Conservation (phyloP, 1,139 yeast species). For the Keqinozyma sinolaborantium region DNA sequence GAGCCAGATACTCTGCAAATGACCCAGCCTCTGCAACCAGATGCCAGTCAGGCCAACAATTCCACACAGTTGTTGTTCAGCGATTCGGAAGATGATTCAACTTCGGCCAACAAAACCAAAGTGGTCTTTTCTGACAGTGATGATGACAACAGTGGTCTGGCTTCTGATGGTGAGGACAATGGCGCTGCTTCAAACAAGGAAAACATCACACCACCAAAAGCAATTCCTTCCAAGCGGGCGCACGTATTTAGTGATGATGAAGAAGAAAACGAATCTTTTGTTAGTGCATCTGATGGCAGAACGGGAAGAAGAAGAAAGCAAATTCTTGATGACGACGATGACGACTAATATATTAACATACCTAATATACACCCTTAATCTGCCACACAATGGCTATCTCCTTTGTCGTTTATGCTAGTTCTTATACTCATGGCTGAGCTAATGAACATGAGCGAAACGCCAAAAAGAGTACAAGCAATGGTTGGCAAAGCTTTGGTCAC, state of each 20-base stretch:
- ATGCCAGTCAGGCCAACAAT: background rate
- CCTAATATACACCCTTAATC: slow-evolving; percentile 16
- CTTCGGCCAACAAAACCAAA: no score
- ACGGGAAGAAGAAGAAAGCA: slow-evolving; percentile 12
- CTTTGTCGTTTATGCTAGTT: slow-evolving; percentile 35
- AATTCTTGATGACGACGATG: slow-evolving; percentile 21
- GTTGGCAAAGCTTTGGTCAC: slow-evolving; percentile 45
- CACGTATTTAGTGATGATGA: slow-evolving; percentile 23
- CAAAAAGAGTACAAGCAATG: slow-evolving; percentile 64
- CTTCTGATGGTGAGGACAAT: slow-evolving; percentile 1
- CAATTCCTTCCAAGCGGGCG: slow-evolving; percentile 12
- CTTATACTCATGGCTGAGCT: slow-evolving; percentile 73
- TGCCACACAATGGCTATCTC: slow-evolving; percentile 34
- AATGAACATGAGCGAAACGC: slow-evolving; percentile 70
- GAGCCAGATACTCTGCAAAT: slow-evolving; percentile 1
- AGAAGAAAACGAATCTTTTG: slow-evolving; percentile 12
- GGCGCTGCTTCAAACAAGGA: slow-evolving; percentile 9
- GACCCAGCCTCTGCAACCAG: background rate
- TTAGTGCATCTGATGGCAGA: slow-evolving; percentile 9
- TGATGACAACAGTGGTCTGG: no score
- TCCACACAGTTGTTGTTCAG: slow-evolving; percentile 1
- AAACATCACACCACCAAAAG: slow-evolving; percentile 6
- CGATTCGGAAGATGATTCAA: slow-evolving; percentile 4
- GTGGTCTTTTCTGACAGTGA: slow-evolving; percentile 2
- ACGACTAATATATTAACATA: slow-evolving; percentile 9